Percentiles rank a stretch among this genome's conserved stretches.
phyloP scores from a whole-genome alignment of 805 yeast genomes.

The Yamadazyma philogaea region DNA sequence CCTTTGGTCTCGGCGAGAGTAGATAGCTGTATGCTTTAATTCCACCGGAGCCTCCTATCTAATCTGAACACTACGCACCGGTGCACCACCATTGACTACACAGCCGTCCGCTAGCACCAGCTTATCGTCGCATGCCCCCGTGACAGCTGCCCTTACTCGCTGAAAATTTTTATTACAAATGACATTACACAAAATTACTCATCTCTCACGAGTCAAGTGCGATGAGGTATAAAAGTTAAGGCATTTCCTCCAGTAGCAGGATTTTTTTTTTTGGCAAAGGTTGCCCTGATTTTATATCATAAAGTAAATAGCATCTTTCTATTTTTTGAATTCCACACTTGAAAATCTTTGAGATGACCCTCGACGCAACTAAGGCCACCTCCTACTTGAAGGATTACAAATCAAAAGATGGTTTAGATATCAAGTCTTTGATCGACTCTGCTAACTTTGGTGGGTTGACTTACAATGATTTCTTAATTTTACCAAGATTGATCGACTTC shows the following conservation, averaged over 20 bases:
- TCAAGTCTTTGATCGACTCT: conserved; percentile 85
- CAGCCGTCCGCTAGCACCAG: background rate
- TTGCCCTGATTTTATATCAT: conserved; percentile 26
- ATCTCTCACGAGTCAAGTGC: conserved; percentile 3
- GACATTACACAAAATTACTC: conserved; percentile 4
- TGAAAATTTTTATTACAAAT: conserved; percentile 2
- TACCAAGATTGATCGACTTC: conserved; percentile 92
- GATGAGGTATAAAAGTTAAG: conserved; percentile 10
- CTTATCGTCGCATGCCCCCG: background rate
- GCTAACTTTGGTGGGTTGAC: conserved; percentile 91
- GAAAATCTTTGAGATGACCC: conserved; percentile 10
- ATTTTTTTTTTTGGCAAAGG: conserved; percentile 43
- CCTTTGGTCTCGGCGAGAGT: background rate
- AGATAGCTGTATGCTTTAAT: background rate
- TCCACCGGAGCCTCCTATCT: background rate
- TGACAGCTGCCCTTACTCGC: background rate
- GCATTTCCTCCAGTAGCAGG: background rate
- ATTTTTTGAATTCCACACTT: background rate
- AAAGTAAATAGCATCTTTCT: conserved; percentile 10
- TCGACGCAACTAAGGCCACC: conserved; percentile 57
- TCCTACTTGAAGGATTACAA: conserved; percentile 63
- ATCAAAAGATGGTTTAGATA: conserved; percentile 80
- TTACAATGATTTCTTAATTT: conserved; percentile 90
- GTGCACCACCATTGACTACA: background rate
- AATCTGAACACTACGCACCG: background rate